Base-by-base conservation (phyloP, 2,329 filamentous ascomycete species). In the Xylaria arbuscula region DNA sequence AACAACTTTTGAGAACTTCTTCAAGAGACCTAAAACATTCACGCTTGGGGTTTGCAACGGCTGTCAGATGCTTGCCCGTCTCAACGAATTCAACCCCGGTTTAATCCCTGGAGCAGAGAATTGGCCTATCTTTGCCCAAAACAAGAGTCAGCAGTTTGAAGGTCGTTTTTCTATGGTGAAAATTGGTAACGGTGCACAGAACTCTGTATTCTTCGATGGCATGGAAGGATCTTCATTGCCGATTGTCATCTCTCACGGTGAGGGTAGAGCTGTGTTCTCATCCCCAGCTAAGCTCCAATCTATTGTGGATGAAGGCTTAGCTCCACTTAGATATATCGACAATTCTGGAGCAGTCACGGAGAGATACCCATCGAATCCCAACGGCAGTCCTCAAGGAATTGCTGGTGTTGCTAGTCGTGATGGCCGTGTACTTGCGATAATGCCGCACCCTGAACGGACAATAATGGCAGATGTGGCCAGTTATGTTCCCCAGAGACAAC, bases 1-100 rank as follows among this genome's bases (percentile, higher is more conserved):
- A 50, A 85, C 86, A 66, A 92, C 95, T 74, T 98, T 98, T 82
- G 84, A 91, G 75, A 81, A 84, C 57, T 98, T 98, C 87, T 98
- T 98, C 83, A 87, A 90, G 72, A 89, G 96, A 36, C 88, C 90
- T 4, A 93, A 98, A 78, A 98, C 96, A 0, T 98, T 99, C 80
- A 86, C 93, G 0, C 87, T 99, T 0, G 96, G 96, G 74, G 93
- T 98, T 40, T 98, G 96, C 87, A 99, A 99, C 79, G 96, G 96
- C 59, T 98, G 96, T 78, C 96, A 99, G 81, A 97, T 98, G 89
- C 84, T 98, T 48, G 92, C 92, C 6, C 89, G 93, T 59, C 84
- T 97, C 81, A 93, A 93, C 77, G 89, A 91, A 68, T 84, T 97
- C 62, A 97, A 98, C 71, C 94, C 94, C 0, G 94, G 94, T n/a